Base-by-base conservation (phyloP, 805 yeast species). In the Ogataea ganodermae region DNA sequence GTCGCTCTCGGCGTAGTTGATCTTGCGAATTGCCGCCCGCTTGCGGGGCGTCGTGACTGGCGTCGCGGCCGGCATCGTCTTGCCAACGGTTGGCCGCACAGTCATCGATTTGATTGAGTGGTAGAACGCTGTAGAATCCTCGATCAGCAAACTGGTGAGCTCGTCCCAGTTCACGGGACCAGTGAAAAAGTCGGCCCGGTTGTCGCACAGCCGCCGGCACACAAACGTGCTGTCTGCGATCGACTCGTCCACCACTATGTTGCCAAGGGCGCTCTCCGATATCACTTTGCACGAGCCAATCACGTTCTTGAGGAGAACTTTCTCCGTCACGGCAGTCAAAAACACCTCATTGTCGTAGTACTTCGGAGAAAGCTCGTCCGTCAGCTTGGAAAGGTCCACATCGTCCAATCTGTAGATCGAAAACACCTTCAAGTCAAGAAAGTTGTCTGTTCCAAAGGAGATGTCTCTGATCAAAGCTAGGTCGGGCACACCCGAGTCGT, bases 401-500 rank as follows among this genome's bases (percentile, higher is more conserved):
- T 80, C 83, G 4, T 60, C 35, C 38, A 64, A 58, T 44, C 75
- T 60, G n/a, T 74, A 58, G 50, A 81, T 79, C 62, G 78, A 74
- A 24, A 76, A 53, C 1, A 75, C 83, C 48, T 67, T 64, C 1
- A 83, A 53, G 13, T 75, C 82, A 2, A 83, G 65, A 43, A 71
- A 73, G 41, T 69, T 69, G 30, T 74, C 71, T 4, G 74, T 75
- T 3, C 84, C 86, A 45, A 76, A 70, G 16, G 66, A 54, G 12
- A 82, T 78, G 35, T 80, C 83, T 42, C 72, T 73, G 13, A 84
- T 68, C 28, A 82, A 53, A 6, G 74, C 83, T 2, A 79, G 66
- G 36, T 69, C 74, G 1, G 74, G 66, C 1, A 60, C 52, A 1
- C 64, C 63, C 1, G 61, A 65, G 0, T 65, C 66, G 45, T 68